Base-by-base conservation (phyloP, 2,329 filamentous ascomycete species). In the Pyrenophora tritici-repentis region DNA sequence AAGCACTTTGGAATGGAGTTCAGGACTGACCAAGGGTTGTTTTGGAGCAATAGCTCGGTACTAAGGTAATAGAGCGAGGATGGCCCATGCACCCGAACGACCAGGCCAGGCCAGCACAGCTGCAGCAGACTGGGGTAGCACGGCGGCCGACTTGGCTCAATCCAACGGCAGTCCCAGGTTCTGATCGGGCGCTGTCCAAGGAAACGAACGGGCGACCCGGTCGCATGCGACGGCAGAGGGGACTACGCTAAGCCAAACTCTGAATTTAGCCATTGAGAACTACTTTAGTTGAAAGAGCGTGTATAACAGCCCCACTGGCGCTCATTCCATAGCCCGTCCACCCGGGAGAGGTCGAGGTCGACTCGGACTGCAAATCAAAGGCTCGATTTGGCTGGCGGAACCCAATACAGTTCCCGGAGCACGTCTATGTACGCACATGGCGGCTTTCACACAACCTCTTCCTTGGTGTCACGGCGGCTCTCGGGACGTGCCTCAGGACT, bases 141-240 rank as follows among this genome's bases (percentile, higher is more conserved):
- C 47, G 53, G 52, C 42, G 54, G 52, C 53, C 54, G 59, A 58
- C 50, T 62, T 68, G 67, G 66, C 55, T 68, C 51, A 54, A 65
- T 55, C 59, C 53, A 67, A 67, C 59, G 62, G 64, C 65, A 62
- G 65, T 71, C 62, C 67, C 63, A 69, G 65, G 63, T 63, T 66
- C 53, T 58, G 53, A 61, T 58, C n/a, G n/a, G n/a, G n/a, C n/a
- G n/a, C n/a, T 48, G 50, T 47, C 50, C 55, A 56, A 59, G 62
- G 61, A 58, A 44, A 59, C 42, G 52, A 59, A 66, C 55, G 56
- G 62, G 60, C 54, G 56, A 58, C 61, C 54, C 61, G 63, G 66
- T 61, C 62, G 51, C 54, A 56, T 67, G 65, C 63, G 45, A 38
- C 58, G 59, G 55, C 51, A n/a, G n/a, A n/a, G n/a, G n/a, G n/a